Percentiles rank a stretch among this genome's conserved stretches.
phyloP scores from a whole-genome alignment of 257 asterid genomes.

The Gynochthodes officinalis region DNA sequence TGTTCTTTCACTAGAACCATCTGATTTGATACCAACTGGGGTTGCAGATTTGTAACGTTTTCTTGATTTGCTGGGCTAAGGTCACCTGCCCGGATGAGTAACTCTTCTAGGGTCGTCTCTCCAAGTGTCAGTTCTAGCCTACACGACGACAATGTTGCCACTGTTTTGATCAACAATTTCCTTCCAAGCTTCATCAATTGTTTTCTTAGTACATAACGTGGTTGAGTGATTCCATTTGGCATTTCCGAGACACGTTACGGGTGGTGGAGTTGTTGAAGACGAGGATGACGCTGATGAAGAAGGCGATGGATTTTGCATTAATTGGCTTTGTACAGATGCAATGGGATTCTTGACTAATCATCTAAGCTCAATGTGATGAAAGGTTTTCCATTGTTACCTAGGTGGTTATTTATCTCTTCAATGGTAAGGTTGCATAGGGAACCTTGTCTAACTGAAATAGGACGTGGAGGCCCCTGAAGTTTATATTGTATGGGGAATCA shows the following conservation, averaged over 20 bases:
- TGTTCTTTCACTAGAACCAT: conserved; percentile 10
- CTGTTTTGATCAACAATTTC: conserved; percentile 8
- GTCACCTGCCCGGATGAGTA: conserved; percentile 13
- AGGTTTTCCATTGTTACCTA: background rate
- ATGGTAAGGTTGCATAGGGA: conserved; percentile 14
- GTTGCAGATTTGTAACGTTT: background rate
- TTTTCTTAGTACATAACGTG: conserved; percentile 15
- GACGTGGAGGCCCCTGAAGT: conserved; percentile 14
- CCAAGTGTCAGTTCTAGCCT: conserved; percentile 12
- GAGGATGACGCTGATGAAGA: conserved; percentile 8
- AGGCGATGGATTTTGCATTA: conserved; percentile 22
- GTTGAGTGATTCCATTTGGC: background rate
- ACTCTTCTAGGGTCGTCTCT: conserved; percentile 22
- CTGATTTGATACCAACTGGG: conserved; percentile 2
- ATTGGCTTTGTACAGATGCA: conserved; percentile 15
- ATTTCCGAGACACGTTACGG: conserved; percentile 17
- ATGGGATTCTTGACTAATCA: conserved; percentile 24
- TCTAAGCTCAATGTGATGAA: conserved; percentile 14
- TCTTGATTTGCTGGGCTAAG: conserved; percentile 6
- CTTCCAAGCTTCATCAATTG: conserved; percentile 13
- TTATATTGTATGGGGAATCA: too few species aligned
- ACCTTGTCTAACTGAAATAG: conserved; percentile 19
- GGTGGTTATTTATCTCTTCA: conserved; percentile 17
- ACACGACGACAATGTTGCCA: background rate
- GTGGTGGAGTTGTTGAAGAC: background rate